Conservation (phyloP, 2,329 filamentous ascomycete genomes). For the Cladosporium velox region DNA sequence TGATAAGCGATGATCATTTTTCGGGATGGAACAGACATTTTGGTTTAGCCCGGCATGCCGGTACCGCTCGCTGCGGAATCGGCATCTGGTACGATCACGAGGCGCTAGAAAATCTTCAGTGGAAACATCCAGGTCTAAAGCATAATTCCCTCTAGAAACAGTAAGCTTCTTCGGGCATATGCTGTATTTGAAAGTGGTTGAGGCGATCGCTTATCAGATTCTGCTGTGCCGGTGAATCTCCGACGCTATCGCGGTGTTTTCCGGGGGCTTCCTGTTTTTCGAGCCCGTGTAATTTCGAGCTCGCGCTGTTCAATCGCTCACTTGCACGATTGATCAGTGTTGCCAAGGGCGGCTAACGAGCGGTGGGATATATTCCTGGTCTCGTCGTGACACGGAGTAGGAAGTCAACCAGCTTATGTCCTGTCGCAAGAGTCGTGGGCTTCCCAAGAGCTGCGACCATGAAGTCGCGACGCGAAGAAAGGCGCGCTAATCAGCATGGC, state of each 20-base stretch:
- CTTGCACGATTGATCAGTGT: neutral
- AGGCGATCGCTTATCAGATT: slow-evolving; percentile 16
- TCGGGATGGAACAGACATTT: neutral
- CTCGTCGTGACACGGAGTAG: neutral
- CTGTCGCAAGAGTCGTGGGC: neutral
- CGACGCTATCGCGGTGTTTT: neutral
- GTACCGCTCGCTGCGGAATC: neutral
- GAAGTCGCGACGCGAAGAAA: neutral
- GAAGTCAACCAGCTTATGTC: neutral
- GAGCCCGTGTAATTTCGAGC: neutral
- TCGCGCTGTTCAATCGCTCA: neutral
- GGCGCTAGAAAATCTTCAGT: slow-evolving; percentile 3
- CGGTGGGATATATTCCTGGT: neutral
- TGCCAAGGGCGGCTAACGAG: neutral
- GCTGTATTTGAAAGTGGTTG: slow-evolving; percentile 1
- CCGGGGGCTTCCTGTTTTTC: neutral
- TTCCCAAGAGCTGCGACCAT: neutral
- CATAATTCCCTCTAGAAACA: neutral
- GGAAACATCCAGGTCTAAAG: neutral
- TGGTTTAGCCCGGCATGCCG: neutral
- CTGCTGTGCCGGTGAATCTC: slow-evolving; percentile 5
- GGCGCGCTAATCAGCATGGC: neutral
- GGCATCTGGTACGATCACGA: neutral
- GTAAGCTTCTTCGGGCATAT: neutral
- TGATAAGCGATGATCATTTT: slow-evolving; percentile 11